Evolutionary conservation across 345 rosid genomes (phyloP).

Genomic region (Noccaea bulbosa): DNA sequence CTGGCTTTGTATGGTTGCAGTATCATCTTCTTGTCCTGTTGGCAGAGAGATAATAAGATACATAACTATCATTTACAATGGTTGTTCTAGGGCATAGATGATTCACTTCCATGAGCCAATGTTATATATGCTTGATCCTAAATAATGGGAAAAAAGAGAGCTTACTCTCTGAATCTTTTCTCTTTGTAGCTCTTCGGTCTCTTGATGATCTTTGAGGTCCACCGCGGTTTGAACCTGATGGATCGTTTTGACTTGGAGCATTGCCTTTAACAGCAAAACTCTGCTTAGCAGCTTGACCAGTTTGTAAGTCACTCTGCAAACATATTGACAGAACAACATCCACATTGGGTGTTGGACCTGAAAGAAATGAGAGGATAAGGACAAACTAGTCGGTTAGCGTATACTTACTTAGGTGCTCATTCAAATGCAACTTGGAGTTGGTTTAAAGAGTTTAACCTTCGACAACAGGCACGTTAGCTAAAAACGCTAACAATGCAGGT

Average conservation of each 20-base stretch:
- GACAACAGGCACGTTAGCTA: slow-evolving; percentile 71
- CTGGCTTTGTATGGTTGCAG: slow-evolving; percentile 71
- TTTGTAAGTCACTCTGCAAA: slow-evolving; percentile 74
- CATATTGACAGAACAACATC: slow-evolving; percentile 86
- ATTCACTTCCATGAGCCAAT: slow-evolving; percentile 12
- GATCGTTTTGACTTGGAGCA: slow-evolving; percentile 64
- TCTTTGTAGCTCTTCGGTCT: slow-evolving; percentile 64
- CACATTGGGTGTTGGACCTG: slow-evolving; percentile 82
- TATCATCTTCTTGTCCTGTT: slow-evolving; percentile 78
- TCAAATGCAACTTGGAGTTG: slow-evolving; percentile 20
- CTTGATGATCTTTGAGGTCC: slow-evolving; percentile 68
- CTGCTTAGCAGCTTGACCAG: slow-evolving; percentile 51
- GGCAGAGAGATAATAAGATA: slow-evolving; percentile 8
- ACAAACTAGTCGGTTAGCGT: slow-evolving; percentile 22
- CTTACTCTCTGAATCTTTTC: slow-evolving; percentile 70
- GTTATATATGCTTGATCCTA: background rate
- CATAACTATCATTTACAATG: slow-evolving; percentile 15
- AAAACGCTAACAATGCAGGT: slow-evolving; percentile 69
- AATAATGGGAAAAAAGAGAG: background rate
- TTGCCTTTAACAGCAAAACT: slow-evolving; percentile 50
- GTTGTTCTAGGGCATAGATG: slow-evolving; percentile 8
- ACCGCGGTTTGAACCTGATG: slow-evolving; percentile 65
- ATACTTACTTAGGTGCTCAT: slow-evolving; percentile 4
- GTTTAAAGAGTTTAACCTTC: slow-evolving; percentile 60
- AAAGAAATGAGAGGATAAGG: slow-evolving; percentile 19